These are phyloP conservation scores for Metschnikowia proteae DNA, from an alignment of 805 yeast genomes.

Conservation along the genomic window DNA sequence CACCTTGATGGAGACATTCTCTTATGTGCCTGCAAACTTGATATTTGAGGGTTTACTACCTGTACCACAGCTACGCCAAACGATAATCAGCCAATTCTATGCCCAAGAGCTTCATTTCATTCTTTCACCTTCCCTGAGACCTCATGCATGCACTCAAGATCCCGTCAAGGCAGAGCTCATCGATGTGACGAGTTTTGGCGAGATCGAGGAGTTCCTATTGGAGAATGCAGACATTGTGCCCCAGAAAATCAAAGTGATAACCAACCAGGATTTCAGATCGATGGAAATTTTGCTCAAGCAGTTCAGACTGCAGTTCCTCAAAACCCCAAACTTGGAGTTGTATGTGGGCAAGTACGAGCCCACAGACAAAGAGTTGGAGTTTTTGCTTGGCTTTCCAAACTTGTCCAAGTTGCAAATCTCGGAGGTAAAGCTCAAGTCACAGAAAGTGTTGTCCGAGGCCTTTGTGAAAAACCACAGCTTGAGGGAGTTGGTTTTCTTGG, in stretches of 20 bases:
- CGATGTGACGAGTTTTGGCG: conserved; percentile 25
- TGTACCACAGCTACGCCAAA: conserved; percentile 19
- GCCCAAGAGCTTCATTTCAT: conserved; percentile 32
- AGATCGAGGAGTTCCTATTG: conserved; percentile 30
- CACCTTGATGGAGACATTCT: conserved; percentile 10
- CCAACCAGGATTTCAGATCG: conserved; percentile 31
- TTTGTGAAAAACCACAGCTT: conserved; percentile 15
- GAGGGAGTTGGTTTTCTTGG: conserved; percentile 29
- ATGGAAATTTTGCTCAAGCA: conserved; percentile 22
- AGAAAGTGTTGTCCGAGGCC: neutral
- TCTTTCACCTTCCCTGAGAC: conserved; percentile 29
- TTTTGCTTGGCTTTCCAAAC: conserved; percentile 25
- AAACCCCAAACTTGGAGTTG: conserved; percentile 23
- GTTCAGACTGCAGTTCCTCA: conserved; percentile 18
- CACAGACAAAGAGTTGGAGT: conserved; percentile 18
- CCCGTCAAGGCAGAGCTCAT: conserved; percentile 11
- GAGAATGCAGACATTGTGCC: conserved; percentile 30
- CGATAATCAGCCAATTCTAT: conserved; percentile 26
- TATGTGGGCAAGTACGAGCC: conserved; percentile 27
- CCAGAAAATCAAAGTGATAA: conserved; percentile 22
- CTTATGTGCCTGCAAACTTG: conserved; percentile 8
- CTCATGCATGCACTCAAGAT: conserved; percentile 14
- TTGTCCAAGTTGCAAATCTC: conserved; percentile 30
- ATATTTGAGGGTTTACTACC: conserved; percentile 11
- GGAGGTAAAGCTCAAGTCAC: conserved; percentile 18